Evolutionary conservation across 306 rosid species (phyloP), one percentile per base, ranked within the genome.

Genomic region (Quercus dentata): DNA sequence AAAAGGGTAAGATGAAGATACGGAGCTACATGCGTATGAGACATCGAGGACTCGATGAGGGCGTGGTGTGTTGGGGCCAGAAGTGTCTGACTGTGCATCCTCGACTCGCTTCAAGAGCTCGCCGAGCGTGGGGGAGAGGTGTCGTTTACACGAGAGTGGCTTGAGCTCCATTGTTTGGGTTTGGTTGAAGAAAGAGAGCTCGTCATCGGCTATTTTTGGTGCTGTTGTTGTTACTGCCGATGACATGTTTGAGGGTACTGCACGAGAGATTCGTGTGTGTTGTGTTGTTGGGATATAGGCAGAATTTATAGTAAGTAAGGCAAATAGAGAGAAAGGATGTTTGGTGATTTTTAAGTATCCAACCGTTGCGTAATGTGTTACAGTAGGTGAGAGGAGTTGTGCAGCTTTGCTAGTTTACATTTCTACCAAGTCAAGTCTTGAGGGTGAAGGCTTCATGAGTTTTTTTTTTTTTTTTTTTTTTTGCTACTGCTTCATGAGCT

Each of bases 71-170:
- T 49, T 49, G 17, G 54, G 54, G 17, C 54, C 54, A 13, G 54
- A 49, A 49, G 54, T 49, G 54, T 76, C 80, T 73, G 85, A 86
- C 83, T 86, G 97, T 0, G 92, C 87, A 57, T 86, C 91, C 58
- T 86, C 94, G 0, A 92, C 97, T 67, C 85, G 88, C 83, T 84
- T 85, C 0, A 94, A 94, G 13, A 92, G 97, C 80, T 94, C 91
- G 0, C 80, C 97, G 12, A 92, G 91, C 14, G 97, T 84, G 15
- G 91, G 90, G 27, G 85, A 83, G 52, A 23, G 9, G 23, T 11
- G 63, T 11, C 67, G 55, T 17, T 61, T 41, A 58, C 77, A 54
- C 27, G 82, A 78, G 35, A 77, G 69, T 11, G 80, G 84, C 54
- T 73, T 82, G 5, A 88, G 94, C 74, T 94, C 97, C 85, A 83